Base-by-base conservation (phyloP, 257 asterid species). In the Eucommia ulmoides region DNA sequence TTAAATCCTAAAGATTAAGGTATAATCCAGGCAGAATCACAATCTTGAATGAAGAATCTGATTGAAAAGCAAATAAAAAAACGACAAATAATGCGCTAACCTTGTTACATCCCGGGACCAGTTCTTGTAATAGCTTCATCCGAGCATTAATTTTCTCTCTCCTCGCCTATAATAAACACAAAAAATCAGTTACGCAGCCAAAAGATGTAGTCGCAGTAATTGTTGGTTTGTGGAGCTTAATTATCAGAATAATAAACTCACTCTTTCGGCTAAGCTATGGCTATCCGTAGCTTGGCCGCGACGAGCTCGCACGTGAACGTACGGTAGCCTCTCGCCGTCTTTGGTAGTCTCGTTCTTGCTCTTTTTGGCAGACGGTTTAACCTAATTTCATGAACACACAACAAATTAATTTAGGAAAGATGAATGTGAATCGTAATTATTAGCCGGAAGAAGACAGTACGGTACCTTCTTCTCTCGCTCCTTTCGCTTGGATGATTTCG, bases 41-140 rank as follows among this genome's bases (percentile, higher is more conserved):
- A 16, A 24, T 55, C 59, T 49, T 41, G 50, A 57, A 67, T 68
- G 56, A 59, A 61, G 50, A 60, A 53, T 19, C 52, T 26, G 60
- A 59, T 57, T 8, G 56, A 45, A n/a, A 9, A 60, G 23, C 26
- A 63, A 50, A 46, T 50, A 56, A 54, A 47, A 50, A 47, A 59
- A 62, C 25, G 55, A 53, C 38, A 65, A 62, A 56, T 71, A 74
- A 68, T 62, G 63, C 64, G 61, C 94, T 61, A 42, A 87, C 98
- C 98, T 89, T 89, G 69, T 75, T 74, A 73, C 98, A 89, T 54
- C 98, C 98, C 3, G 98, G 98, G 88, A 85, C 98, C 82, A 89
- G 88, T 58, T 89, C 96, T 53, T 83, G 98, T 24, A 89, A 64
- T 33, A 85, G 81, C 78, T 85, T 89, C 98, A 89, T 85, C 59